These are phyloP conservation scores for Anisodus acutangulus DNA, from an alignment of 257 asterid genomes.

Conservation along the genomic window DNA sequence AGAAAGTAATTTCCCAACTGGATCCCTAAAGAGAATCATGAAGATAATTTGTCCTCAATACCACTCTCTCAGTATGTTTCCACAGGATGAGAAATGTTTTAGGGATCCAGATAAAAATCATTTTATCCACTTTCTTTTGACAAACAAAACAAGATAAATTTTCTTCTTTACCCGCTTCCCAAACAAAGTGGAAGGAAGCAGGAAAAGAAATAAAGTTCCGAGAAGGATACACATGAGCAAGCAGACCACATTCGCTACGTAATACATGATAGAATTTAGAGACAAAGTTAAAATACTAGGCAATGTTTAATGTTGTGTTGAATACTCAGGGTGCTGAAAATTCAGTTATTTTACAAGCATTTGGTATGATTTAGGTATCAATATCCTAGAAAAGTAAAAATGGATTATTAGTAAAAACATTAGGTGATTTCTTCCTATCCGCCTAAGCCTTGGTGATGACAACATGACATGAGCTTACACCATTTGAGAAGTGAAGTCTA, in stretches of 20 bases:
- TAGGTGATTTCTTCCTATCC: too few species aligned
- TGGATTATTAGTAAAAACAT: too few species aligned
- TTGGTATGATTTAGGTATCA: too few species aligned
- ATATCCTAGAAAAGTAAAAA: too few species aligned
- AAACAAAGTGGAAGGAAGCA: neutral
- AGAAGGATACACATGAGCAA: neutral
- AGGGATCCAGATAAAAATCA: neutral
- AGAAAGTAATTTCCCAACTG: neutral
- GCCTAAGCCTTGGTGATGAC: too few species aligned
- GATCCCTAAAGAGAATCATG: neutral
- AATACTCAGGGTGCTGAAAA: too few species aligned
- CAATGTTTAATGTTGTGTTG: too few species aligned
- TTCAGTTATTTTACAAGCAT: too few species aligned
- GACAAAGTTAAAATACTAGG: too few species aligned
- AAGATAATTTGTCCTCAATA: neutral
- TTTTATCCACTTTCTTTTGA: neutral
- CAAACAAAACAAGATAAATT: neutral
- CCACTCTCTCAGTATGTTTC: neutral
- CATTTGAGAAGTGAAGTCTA: too few species aligned
- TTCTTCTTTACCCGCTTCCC: neutral
- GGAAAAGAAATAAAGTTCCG: neutral
- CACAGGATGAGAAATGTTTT: neutral
- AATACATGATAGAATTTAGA: neutral
- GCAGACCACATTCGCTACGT: neutral
- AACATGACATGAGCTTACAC: too few species aligned